Percentiles rank a stretch among this genome's conserved stretches.
Conservation (phyloP, 768 basidiomycete genomes). For the Naganishia friedmannii region DNA sequence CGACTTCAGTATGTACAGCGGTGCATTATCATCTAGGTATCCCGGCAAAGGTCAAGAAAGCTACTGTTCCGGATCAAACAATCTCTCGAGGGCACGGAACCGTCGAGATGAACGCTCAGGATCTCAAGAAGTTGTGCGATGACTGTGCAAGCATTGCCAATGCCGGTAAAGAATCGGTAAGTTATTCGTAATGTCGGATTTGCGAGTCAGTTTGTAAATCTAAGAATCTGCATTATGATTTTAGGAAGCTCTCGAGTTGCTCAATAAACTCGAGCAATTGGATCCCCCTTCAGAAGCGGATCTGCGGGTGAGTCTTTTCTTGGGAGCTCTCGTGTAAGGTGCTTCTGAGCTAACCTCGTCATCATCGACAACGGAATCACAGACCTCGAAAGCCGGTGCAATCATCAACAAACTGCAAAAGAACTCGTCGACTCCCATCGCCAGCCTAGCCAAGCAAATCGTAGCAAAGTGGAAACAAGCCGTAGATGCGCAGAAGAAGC, state of each 20-base stretch:
- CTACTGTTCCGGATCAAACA: background rate
- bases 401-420: conserved; percentile 46
- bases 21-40: background rate
- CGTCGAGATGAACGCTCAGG: conserved; percentile 15
- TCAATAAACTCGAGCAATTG: conserved; percentile 40
- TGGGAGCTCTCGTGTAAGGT: background rate
- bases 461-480: conserved; percentile 49
- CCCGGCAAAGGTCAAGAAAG: background rate
- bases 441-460: conserved; percentile 44
- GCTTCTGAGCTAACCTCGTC: background rate
- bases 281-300: conserved; percentile 45
- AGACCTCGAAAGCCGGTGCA: conserved; percentile 50
- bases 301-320: conserved; percentile 38
- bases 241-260: conserved; percentile 23
- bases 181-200: background rate
- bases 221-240: background rate
- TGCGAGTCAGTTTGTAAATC: background rate
- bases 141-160: conserved; percentile 16
- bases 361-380: background rate
- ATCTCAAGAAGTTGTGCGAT: conserved; percentile 21
- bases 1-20: background rate
- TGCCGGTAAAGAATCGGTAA: conserved; percentile 9
- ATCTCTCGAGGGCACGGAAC: background rate
- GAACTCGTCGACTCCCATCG: conserved; percentile 34
- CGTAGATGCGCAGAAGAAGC: conserved; percentile 48